Evolutionary conservation across 1,284 basidiomycete genomes (phyloP), one percentile per base, ranked within the genome.

Genomic region (Sporisorium graminicola): DNA sequence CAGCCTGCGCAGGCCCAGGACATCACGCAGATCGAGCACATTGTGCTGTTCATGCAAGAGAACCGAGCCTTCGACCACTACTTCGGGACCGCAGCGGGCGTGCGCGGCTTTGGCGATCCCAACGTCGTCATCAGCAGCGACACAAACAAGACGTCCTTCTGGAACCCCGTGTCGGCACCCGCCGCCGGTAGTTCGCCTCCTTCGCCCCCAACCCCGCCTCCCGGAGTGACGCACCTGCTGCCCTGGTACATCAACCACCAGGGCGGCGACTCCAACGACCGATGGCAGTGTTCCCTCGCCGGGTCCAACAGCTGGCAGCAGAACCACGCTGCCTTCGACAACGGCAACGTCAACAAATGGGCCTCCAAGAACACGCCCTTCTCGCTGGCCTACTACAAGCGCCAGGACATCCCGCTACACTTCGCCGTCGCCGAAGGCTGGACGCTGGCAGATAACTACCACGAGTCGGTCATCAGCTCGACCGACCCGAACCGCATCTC

Each of bases 51-150:
- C 58, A 83, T 83, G 81, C 81, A 83, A 55, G 81, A 82, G 63
- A 82, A 82, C 65, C 59, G 81, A n/a, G 78, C 81, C 22, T 82
- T 82, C 46, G 81, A 82, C 53, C 81, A 82, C 65, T 82, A 82
- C 59, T 82, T 81, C 59, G 75, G 75, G 9, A 75, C 81, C 9
- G 74, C 81, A 61, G 73, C 70, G 3, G 81, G 81, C 51, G 70
- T 81, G 31, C 72, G 81, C 57, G 81, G 81, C 24, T 82, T 82
- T 65, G 64, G 59, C n/a, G 81, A 82, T 44, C 81, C 81, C 18
- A 82, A 82, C 53, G 77, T 79, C 16, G 72, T 70, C 44, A 66
- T 82, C 35, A 73, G 71, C 42, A 62, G 65, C 20, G 69, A 82
- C 58, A 78, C 80, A 16, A 65, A 57, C 31, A 76, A 70, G 54